A percentile compares a stretch with the other conserved stretches of the same genome.
Evolutionary conservation across 2,329 filamentous ascomycete species (phyloP).

Genomic region (Fusarium subtropicale): DNA sequence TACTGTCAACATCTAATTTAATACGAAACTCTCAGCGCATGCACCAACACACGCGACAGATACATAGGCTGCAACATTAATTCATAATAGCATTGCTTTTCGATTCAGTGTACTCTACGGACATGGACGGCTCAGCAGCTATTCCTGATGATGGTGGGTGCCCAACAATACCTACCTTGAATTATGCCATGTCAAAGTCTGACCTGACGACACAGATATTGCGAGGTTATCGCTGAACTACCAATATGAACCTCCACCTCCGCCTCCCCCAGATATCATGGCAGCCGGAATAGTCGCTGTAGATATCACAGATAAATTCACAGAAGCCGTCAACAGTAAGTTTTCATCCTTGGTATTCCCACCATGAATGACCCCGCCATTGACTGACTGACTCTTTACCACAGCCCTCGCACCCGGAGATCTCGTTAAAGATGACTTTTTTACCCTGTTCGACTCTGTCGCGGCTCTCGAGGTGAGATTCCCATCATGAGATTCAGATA

Average conservation of each 20-base stretch:
- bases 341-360: constrained; percentile 5
- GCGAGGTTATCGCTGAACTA: constrained; percentile 56
- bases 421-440: constrained; percentile 92
- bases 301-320: constrained; percentile 70
- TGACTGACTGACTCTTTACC: constrained; percentile 37
- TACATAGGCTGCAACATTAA: background rate
- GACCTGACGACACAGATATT: constrained; percentile 52
- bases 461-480: constrained; percentile 77
- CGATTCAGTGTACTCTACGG: constrained; percentile 16
- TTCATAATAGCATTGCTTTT: constrained; percentile 34
- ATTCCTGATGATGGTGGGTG: constrained; percentile 54
- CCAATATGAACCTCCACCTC: constrained; percentile 45
- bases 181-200: constrained; percentile 41
- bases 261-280: constrained; percentile 55
- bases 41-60: background rate
- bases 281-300: constrained; percentile 64
- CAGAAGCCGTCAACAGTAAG: constrained; percentile 64
- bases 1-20: constrained; percentile 21
- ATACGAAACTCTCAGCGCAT: constrained; percentile 12
- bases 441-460: constrained; percentile 94
- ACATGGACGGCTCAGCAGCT: constrained; percentile 54
- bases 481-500: too few species aligned
- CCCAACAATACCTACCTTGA: constrained; percentile 19
- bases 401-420: constrained; percentile 81
- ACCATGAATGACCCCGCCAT: constrained; percentile 31